Conservation (phyloP, 331 rosid species). For the Pyracantha coccinea region DNA sequence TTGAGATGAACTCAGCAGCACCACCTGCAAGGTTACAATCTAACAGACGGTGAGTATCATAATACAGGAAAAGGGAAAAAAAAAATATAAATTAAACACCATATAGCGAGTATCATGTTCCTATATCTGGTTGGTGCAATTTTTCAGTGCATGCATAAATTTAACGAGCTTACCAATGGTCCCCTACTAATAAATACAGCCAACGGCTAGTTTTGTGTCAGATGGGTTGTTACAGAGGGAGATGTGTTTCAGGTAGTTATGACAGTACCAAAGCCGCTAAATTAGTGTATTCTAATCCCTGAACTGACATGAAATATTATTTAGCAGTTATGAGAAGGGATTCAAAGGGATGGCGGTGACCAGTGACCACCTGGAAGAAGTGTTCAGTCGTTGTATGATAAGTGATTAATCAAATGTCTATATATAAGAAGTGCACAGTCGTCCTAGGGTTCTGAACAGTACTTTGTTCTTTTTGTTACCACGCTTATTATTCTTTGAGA, state of each 20-base stretch:
- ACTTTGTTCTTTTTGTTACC: too few species aligned
- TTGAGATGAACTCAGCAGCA: neutral
- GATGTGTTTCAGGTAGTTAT: too few species aligned
- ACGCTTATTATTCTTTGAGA: neutral
- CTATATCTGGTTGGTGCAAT: neutral
- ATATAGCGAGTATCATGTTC: neutral
- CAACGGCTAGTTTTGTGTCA: too few species aligned
- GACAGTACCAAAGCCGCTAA: neutral
- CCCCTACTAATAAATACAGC: too few species aligned
- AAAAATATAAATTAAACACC: neutral
- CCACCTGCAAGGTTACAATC: neutral
- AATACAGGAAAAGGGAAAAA: neutral
- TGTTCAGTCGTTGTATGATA: neutral
- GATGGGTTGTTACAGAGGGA: too few species aligned
- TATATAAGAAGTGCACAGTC: neutral
- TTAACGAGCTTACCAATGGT: too few species aligned
- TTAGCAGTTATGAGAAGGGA: neutral
- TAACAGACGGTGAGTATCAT: neutral
- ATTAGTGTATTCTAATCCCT: neutral
- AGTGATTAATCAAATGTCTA: neutral
- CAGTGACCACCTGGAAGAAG: neutral
- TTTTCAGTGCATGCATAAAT: neutral
- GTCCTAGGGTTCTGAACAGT: neutral
- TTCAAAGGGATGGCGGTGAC: neutral
- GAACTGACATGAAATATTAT: neutral